Conservation (phyloP, 768 basidiomycete genomes). For the Amylocystis lapponica region DNA sequence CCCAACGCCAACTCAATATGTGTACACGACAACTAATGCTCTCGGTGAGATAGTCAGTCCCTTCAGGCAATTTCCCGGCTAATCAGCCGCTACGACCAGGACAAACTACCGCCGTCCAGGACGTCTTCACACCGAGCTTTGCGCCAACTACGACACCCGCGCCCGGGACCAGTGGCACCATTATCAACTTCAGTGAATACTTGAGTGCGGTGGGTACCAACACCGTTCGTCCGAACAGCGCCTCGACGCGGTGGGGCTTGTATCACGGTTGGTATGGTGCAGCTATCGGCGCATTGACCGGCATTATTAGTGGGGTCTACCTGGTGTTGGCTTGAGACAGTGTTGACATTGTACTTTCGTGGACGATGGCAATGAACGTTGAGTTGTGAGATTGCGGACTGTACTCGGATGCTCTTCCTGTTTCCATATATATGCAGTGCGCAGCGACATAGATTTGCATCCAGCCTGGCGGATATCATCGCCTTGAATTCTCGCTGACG, state of each 20-base stretch:
- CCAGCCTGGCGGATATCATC: too few species aligned
- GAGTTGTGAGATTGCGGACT: too few species aligned
- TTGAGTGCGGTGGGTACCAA: slow-evolving; percentile 20
- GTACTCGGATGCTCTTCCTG: too few species aligned
- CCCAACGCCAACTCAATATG: slow-evolving; percentile 20
- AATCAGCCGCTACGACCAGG: too few species aligned
- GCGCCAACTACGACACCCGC: slow-evolving; percentile 17
- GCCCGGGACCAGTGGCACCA: slow-evolving; percentile 21
- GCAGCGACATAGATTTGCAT: too few species aligned
- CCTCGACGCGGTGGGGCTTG: neutral
- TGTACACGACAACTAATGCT: slow-evolving; percentile 31
- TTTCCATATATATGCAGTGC: too few species aligned
- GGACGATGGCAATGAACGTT: too few species aligned
- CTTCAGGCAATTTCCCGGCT: too few species aligned
- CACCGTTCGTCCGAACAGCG: slow-evolving; percentile 15
- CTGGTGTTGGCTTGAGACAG: slow-evolving; percentile 8
- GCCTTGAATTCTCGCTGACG: too few species aligned
- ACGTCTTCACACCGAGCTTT: slow-evolving; percentile 30
- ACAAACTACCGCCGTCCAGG: too few species aligned
- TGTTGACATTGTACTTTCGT: too few species aligned
- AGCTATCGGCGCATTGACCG: slow-evolving; percentile 1
- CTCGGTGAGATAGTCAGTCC: slow-evolving; percentile 17
- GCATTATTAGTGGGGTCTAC: slow-evolving; percentile 7
- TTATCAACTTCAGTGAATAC: slow-evolving; percentile 28
- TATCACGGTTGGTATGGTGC: slow-evolving; percentile 6